Base-by-base conservation (phyloP, 164 flowering plant genomes). In the Berberis thunbergii region DNA sequence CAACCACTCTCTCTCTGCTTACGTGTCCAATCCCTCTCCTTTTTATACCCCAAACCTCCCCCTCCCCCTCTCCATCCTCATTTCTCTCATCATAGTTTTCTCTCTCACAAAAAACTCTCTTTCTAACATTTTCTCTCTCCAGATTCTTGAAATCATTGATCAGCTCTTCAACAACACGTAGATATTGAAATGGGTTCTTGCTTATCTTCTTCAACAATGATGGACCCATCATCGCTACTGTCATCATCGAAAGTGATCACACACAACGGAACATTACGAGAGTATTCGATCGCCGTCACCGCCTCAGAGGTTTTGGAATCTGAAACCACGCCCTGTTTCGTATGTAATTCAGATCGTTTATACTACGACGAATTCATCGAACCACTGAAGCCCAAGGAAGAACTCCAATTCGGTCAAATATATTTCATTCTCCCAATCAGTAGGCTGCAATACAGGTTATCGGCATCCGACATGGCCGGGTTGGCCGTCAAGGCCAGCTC, bases 401-500 rank as follows among this genome's bases (percentile, higher is more conserved):
- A 61, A 12, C 80, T 86, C 4, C 61, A 64, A 6, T 60, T 73
- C 7, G 67, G 75, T 49, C 83, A 84, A 71, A 79, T 86, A 43
- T 86, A 86, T 61, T 84, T 84, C 69, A 61, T 83, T 0, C 79
- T 86, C 4, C 81, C 84, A 0, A 45, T 4, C 2, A 67, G 74
- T 4, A 75, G 65, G 66, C 77, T 77, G 4, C 74, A 79, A 26
- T 42, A 71, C 53, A 76, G 70, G 0, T 56, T 86, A 4, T 43
- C 79, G 0, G 82, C 92, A 1, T 45, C 82, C 0, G 89, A 84
- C 13, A 86, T 84, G 89, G 92, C 87, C 0, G 84, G 84, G 1
- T 53, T 86, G 61, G 89, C 89, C 5, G 84, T 86, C 3, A 86
- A 76, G 58, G 91, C 91, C 5, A 77, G 78, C 70, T 38, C 65